These are phyloP conservation scores for Triticum monococcum DNA, from an alignment of 176 grass and related monocot genomes.

Conservation along the genomic window DNA sequence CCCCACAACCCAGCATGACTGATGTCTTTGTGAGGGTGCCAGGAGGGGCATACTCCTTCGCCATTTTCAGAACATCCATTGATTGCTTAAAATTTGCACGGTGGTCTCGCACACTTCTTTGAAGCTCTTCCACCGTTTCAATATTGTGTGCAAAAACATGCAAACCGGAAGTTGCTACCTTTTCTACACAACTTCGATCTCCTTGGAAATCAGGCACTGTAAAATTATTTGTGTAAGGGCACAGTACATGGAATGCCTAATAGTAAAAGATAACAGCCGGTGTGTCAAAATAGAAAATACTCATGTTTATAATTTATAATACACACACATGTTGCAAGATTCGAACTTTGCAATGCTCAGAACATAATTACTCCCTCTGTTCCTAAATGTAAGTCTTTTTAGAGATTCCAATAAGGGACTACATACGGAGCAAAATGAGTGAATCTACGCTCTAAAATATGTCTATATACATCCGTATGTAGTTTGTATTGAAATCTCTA, in stretches of 20 bases:
- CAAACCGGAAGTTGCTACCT: constrained; percentile 82
- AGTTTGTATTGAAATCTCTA: too few species aligned
- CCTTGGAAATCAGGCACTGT: constrained; percentile 95
- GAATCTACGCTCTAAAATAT: too few species aligned
- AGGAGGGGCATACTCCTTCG: constrained; percentile 86
- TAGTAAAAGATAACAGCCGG: background rate
- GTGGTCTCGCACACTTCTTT: constrained; percentile 68
- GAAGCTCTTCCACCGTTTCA: constrained; percentile 95
- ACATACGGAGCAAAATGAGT: too few species aligned
- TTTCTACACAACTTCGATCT: constrained; percentile 72
- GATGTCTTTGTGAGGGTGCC: constrained; percentile 96
- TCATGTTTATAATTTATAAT: background rate
- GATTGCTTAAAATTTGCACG: constrained; percentile 97
- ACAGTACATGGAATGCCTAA: constrained; percentile 25
- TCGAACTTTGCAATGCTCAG: background rate
- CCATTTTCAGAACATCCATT: constrained; percentile 88
- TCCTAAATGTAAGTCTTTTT: too few species aligned
- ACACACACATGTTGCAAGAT: background rate
- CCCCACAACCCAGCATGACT: constrained; percentile 90
- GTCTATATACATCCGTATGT: too few species aligned
- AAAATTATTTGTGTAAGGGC: constrained; percentile 28
- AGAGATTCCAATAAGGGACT: too few species aligned
- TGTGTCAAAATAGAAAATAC: background rate
- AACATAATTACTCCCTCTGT: background rate
- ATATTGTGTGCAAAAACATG: constrained; percentile 99